A percentile compares a stretch with the other conserved stretches of the same genome.
These are phyloP conservation scores for Hygrophorus russula DNA, from an alignment of 768 basidiomycete species.

Conservation along the genomic window DNA sequence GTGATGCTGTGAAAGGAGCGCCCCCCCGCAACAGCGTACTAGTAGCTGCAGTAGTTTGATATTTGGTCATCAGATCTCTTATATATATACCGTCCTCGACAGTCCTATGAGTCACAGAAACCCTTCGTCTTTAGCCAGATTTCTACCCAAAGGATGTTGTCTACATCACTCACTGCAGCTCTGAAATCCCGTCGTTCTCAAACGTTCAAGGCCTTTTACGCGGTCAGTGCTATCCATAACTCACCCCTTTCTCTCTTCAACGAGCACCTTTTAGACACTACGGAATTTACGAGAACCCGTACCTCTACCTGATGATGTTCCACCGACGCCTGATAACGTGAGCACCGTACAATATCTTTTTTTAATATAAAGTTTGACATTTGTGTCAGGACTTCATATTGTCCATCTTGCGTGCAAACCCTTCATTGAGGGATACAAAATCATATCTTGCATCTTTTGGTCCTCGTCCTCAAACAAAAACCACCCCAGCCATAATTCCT, in stretches of 20 bases:
- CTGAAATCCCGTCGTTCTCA: slow-evolving; percentile 25
- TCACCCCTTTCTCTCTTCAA: slow-evolving; percentile 6
- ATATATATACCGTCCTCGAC: slow-evolving; percentile 3
- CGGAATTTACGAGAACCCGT: slow-evolving; percentile 24
- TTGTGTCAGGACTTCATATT: slow-evolving; percentile 80
- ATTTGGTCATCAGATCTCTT: background rate
- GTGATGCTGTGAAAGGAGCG: no score
- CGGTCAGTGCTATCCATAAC: slow-evolving; percentile 27
- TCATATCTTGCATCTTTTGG: slow-evolving; percentile 91
- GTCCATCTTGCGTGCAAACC: slow-evolving; percentile 86
- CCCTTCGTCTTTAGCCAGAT: slow-evolving; percentile 6
- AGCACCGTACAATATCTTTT: slow-evolving; percentile 12
- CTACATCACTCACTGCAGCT: slow-evolving; percentile 19
- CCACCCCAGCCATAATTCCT: slow-evolving; percentile 15
- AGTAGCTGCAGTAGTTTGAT: no score
- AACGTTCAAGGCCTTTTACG: slow-evolving; percentile 41
- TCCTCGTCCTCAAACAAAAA: slow-evolving; percentile 36
- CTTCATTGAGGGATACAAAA: slow-evolving; percentile 82
- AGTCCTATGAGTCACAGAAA: slow-evolving; percentile 18
- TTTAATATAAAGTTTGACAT: background rate
- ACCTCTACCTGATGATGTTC: slow-evolving; percentile 26
- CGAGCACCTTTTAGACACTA: slow-evolving; percentile 25
- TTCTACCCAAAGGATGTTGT: slow-evolving; percentile 7
- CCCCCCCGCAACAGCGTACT: no score
- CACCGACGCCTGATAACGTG: slow-evolving; percentile 39